Conservation (phyloP, 2,329 filamentous ascomycete genomes). For the Aspergillus clavatus region DNA sequence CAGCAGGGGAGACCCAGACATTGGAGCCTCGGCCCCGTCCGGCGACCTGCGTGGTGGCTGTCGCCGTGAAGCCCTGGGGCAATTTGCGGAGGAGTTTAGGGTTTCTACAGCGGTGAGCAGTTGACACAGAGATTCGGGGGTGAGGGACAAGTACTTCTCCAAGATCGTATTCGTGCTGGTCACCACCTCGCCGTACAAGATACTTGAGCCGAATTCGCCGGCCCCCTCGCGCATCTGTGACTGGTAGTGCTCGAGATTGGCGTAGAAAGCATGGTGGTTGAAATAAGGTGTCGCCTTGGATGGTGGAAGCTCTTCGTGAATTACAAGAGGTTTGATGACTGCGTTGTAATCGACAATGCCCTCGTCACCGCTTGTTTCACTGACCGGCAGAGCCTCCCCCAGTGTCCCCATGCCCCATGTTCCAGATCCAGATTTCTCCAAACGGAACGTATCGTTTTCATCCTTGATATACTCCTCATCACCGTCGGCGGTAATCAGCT, state of each 20-base stretch:
- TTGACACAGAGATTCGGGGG: background rate
- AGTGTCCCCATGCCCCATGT: conserved; percentile 56
- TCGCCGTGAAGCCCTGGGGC: conserved; percentile 79
- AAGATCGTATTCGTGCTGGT: conserved; percentile 92
- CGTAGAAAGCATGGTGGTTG: conserved; percentile 74
- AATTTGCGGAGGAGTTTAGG: conserved; percentile 68
- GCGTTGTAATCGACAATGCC: conserved; percentile 70
- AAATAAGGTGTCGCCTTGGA: conserved; percentile 76
- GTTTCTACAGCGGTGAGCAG: conserved; percentile 54
- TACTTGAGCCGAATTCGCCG: conserved; percentile 64
- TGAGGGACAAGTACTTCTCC: conserved; percentile 62
- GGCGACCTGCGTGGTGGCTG: conserved; percentile 81
- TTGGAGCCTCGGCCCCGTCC: conserved; percentile 86
- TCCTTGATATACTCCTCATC: conserved; percentile 69
- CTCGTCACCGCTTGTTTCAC: conserved; percentile 42
- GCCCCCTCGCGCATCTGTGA: conserved; percentile 52
- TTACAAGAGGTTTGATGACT: conserved; percentile 66
- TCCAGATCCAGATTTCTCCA: conserved; percentile 64
- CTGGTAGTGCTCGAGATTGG: conserved; percentile 65
- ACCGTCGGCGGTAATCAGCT: conserved; percentile 62
- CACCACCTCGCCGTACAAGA: conserved; percentile 87
- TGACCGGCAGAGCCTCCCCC: conserved; percentile 48
- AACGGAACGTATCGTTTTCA: conserved; percentile 75
- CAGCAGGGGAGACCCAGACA: conserved; percentile 88
- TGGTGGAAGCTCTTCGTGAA: conserved; percentile 67